Evolutionary conservation across 257 asterid genomes (phyloP).

Genomic region (Eustoma russellianum): DNA sequence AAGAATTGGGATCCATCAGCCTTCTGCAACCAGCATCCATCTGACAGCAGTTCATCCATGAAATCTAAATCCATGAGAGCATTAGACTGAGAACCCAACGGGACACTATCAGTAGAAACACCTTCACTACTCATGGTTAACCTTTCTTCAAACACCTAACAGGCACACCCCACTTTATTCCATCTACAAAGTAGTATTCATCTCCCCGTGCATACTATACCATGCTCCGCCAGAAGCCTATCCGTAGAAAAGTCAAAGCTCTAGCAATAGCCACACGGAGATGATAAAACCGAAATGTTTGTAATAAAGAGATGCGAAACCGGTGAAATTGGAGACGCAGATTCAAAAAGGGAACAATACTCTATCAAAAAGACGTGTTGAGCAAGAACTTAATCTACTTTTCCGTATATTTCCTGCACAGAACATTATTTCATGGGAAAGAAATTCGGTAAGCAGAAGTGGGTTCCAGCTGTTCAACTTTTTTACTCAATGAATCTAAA

Average conservation of each 20-base stretch:
- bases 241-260: conserved; percentile 16
- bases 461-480: no score
- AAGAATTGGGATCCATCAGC: conserved; percentile 52
- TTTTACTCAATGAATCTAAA: neutral
- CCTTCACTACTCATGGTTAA: conserved; percentile 47
- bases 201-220: conserved; percentile 2
- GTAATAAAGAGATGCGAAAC: neutral
- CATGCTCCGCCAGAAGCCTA: conserved; percentile 6
- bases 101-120: conserved; percentile 33
- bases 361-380: conserved; percentile 8
- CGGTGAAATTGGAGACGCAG: conserved; percentile 9
- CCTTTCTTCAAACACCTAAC: conserved; percentile 14
- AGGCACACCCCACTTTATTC: conserved; percentile 8
- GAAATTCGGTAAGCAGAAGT: neutral
- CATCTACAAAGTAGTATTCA: conserved; percentile 1
- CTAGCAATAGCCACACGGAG: conserved; percentile 11
- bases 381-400: conserved; percentile 5
- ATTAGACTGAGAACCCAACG: conserved; percentile 34
- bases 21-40: conserved; percentile 81
- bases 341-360: conserved; percentile 14
- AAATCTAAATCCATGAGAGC: conserved; percentile 69
- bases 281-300: conserved; percentile 5
- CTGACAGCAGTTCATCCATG: conserved; percentile 66
- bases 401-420: neutral
- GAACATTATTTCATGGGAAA: neutral